Conservation (phyloP, 768 basidiomycete genomes). For the Myochromella boudieri region DNA sequence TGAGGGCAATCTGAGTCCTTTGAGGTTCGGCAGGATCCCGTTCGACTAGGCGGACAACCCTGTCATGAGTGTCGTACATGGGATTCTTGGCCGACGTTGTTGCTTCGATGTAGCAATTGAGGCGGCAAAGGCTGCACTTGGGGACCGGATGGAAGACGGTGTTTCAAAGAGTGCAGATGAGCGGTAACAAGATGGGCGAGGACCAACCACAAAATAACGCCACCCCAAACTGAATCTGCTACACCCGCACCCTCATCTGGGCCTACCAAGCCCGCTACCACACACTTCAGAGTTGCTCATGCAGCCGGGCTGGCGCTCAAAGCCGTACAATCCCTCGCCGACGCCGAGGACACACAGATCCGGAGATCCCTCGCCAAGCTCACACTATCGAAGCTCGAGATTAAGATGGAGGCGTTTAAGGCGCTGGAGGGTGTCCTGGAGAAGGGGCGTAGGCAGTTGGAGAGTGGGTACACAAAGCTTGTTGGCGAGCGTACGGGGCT, state of each 20-base stretch:
- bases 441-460: conserved; percentile 82
- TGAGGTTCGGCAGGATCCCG: conserved; percentile 78
- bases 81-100: conserved; percentile 95
- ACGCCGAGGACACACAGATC: conserved; percentile 81
- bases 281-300: conserved; percentile 73
- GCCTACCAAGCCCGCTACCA: conserved; percentile 35
- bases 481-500: conserved; percentile 76
- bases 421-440: conserved; percentile 90
- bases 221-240: conserved; percentile 22
- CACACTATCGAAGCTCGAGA: conserved; percentile 83
- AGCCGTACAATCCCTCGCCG: conserved; percentile 77
- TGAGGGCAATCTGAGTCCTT: conserved; percentile 72
- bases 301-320: conserved; percentile 87
- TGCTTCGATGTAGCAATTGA: conserved; percentile 89
- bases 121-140: conserved; percentile 88
- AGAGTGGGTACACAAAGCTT: conserved; percentile 77
- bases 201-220: conserved; percentile 30
- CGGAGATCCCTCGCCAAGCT: conserved; percentile 77
- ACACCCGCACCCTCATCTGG: conserved; percentile 24
- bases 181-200: conserved; percentile 49
- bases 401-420: conserved; percentile 95
- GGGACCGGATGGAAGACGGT: conserved; percentile 61
- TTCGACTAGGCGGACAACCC: conserved; percentile 97
- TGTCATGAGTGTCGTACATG: conserved; percentile 97
- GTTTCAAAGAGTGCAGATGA: conserved; percentile 27